Conservation (phyloP, 2,329 filamentous ascomycete genomes). For the Apiospora saccharicola region DNA sequence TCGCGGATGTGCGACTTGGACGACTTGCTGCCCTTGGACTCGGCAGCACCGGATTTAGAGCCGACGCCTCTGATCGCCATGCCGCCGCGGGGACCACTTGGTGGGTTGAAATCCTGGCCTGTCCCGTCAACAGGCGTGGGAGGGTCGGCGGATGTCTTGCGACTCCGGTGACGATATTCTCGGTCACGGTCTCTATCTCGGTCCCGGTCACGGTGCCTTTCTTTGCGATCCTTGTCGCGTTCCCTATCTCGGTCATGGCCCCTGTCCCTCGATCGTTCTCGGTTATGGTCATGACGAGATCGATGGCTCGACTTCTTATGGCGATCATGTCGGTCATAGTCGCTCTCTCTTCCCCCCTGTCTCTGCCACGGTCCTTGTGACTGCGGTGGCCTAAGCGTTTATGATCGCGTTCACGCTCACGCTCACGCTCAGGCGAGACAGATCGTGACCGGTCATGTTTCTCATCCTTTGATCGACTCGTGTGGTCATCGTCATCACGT, state of each 20-base stretch:
- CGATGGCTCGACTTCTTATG: constrained; percentile 44
- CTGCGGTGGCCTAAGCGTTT: constrained; percentile 11
- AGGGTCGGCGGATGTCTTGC: constrained; percentile 44
- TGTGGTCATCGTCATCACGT: constrained; percentile 55
- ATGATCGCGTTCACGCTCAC: constrained; percentile 49
- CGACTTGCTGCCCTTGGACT: constrained; percentile 45
- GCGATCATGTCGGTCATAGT: constrained; percentile 40
- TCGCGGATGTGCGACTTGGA: constrained; percentile 38
- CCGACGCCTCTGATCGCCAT: constrained; percentile 40
- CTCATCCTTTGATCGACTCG: constrained; percentile 47
- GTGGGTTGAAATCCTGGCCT: constrained; percentile 51
- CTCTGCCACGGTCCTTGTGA: constrained; percentile 44
- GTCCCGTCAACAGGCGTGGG: constrained; percentile 43
- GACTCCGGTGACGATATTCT: constrained; percentile 42
- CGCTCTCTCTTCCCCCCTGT: constrained; percentile 53
- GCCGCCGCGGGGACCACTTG: constrained; percentile 48
- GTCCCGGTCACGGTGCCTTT: constrained; percentile 43
- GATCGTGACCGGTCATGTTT: constrained; percentile 67
- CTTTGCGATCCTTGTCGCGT: constrained; percentile 43
- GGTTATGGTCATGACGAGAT: constrained; percentile 50
- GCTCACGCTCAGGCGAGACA: constrained; percentile 60
- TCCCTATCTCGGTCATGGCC: constrained; percentile 49
- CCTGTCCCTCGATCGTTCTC: constrained; percentile 46
- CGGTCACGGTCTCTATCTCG: constrained; percentile 45
- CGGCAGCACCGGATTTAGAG: constrained; percentile 40